phyloP scores from a whole-genome alignment of 352 stramenopile species.

The Phytopythium cucurbitacearum region DNA sequence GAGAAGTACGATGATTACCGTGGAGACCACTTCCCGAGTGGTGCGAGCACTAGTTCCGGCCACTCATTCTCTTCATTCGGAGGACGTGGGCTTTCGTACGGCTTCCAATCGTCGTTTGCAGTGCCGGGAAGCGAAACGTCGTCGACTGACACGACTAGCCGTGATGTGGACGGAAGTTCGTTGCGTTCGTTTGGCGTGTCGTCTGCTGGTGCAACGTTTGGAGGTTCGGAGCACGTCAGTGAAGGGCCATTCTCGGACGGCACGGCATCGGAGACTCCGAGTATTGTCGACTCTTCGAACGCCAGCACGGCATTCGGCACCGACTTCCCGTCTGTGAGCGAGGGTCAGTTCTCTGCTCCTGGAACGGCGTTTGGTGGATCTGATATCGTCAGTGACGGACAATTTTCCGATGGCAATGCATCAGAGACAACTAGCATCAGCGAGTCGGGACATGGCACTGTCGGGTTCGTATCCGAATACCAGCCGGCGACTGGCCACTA shows the following conservation, averaged over 20 bases:
- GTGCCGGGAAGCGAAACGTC: constrained; percentile 36
- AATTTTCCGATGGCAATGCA: constrained; percentile 55
- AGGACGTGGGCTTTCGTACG: constrained; percentile 4
- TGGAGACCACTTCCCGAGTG: constrained; percentile 3
- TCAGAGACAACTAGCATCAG: constrained; percentile 54
- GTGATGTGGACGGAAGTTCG: constrained; percentile 43
- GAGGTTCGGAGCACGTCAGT: constrained; percentile 61
- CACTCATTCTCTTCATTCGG: constrained; percentile 8
- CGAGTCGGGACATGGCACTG: constrained; percentile 35
- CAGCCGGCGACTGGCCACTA: constrained; percentile 28
- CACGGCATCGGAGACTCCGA: constrained; percentile 65
- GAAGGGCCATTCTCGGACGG: constrained; percentile 65
- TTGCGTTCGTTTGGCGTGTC: constrained; percentile 70
- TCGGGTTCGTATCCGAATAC: constrained; percentile 31
- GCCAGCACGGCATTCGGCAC: constrained; percentile 73
- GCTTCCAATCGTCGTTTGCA: constrained; percentile 37
- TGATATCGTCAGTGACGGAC: constrained; percentile 49
- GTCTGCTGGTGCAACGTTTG: constrained; percentile 73
- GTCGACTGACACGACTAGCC: constrained; percentile 19
- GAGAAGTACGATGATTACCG: constrained; percentile 6
- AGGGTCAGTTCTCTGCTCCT: constrained; percentile 60
- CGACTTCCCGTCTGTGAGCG: constrained; percentile 70
- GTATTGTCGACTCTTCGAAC: constrained; percentile 68
- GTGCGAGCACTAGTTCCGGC: background rate
- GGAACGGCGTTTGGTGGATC: constrained; percentile 57